Evolutionary conservation across 2,329 filamentous ascomycete species (phyloP).

Genomic region (Colletotrichum sp.): DNA sequence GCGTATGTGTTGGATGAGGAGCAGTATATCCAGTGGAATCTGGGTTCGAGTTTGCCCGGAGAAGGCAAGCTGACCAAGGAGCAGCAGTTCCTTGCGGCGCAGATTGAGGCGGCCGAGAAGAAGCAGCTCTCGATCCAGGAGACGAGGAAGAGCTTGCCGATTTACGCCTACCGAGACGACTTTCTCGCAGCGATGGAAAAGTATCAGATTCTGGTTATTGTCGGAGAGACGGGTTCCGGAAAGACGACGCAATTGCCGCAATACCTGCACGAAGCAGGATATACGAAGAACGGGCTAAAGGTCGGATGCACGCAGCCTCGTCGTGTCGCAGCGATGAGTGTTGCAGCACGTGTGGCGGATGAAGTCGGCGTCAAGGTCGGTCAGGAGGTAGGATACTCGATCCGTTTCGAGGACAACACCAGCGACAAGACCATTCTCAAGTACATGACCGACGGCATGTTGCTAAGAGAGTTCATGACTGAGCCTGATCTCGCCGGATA

Average conservation of each 20-base stretch:
- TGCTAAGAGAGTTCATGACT: slow-evolving; percentile 87
- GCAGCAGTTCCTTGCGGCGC: slow-evolving; percentile 77
- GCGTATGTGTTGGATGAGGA: slow-evolving; percentile 92
- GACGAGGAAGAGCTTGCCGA: slow-evolving; percentile 86
- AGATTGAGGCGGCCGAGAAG: slow-evolving; percentile 87
- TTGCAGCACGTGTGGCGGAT: slow-evolving; percentile 93
- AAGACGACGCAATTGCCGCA: slow-evolving; percentile 97
- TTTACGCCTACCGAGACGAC: slow-evolving; percentile 85
- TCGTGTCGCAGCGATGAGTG: slow-evolving; percentile 95
- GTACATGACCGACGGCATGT: slow-evolving; percentile 98
- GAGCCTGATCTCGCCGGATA: slow-evolving; percentile 85
- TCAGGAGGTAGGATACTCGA: slow-evolving; percentile 91
- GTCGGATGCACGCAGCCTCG: slow-evolving; percentile 94
- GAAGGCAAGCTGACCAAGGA: slow-evolving; percentile 80
- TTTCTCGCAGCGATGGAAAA: slow-evolving; percentile 87
- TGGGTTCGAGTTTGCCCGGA: slow-evolving; percentile 75
- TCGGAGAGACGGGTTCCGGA: slow-evolving; percentile 92
- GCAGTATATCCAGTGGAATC: slow-evolving; percentile 84
- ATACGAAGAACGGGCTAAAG: slow-evolving; percentile 82
- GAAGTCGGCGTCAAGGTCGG: slow-evolving; percentile 91
- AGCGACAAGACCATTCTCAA: slow-evolving; percentile 91
- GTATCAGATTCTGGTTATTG: slow-evolving; percentile 88
- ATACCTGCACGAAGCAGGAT: slow-evolving; percentile 90
- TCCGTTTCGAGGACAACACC: slow-evolving; percentile 93
- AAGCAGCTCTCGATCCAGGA: slow-evolving; percentile 90